Conservation (phyloP, 805 yeast species). For the Ogataea allantospora region DNA sequence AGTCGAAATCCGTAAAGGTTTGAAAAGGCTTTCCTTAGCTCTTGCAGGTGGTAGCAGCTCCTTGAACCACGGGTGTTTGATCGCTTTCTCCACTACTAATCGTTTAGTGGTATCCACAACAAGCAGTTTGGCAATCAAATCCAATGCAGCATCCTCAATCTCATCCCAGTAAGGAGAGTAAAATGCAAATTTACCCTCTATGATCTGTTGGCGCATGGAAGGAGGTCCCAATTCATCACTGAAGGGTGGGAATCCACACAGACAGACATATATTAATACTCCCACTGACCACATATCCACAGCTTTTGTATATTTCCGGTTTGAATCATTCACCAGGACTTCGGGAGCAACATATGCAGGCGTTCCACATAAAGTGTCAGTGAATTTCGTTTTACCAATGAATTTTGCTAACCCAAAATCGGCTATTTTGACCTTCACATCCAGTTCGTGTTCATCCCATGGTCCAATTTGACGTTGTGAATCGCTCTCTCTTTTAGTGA, state of each 20-base stretch:
- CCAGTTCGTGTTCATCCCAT: conserved; percentile 59
- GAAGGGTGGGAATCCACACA: conserved; percentile 84
- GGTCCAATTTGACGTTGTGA: conserved; percentile 39
- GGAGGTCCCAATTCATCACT: conserved; percentile 83
- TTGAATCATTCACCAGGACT: conserved; percentile 51
- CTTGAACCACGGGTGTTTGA: conserved; percentile 45
- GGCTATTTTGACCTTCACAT: conserved; percentile 69
- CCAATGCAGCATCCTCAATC: conserved; percentile 62
- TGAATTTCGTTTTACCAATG: conserved; percentile 69
- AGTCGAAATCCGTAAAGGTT: conserved; percentile 23
- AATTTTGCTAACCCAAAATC: conserved; percentile 76
- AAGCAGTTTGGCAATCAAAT: conserved; percentile 59
- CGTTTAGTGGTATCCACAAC: conserved; percentile 51
- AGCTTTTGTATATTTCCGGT: conserved; percentile 60
- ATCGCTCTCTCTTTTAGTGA: conserved; percentile 34
- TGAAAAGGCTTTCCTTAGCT: conserved; percentile 2
- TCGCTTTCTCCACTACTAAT: conserved; percentile 39
- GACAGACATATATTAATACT: conserved; percentile 70
- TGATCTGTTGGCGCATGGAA: conserved; percentile 69
- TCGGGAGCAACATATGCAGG: conserved; percentile 90
- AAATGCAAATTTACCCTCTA: conserved; percentile 66
- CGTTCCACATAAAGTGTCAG: conserved; percentile 80
- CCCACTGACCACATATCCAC: conserved; percentile 86
- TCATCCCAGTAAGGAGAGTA: conserved; percentile 80
- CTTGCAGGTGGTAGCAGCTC: neutral